These are phyloP conservation scores for Uronychia setigera DNA, from an alignment of 73 alveolate genomes.

Conservation along the genomic window DNA sequence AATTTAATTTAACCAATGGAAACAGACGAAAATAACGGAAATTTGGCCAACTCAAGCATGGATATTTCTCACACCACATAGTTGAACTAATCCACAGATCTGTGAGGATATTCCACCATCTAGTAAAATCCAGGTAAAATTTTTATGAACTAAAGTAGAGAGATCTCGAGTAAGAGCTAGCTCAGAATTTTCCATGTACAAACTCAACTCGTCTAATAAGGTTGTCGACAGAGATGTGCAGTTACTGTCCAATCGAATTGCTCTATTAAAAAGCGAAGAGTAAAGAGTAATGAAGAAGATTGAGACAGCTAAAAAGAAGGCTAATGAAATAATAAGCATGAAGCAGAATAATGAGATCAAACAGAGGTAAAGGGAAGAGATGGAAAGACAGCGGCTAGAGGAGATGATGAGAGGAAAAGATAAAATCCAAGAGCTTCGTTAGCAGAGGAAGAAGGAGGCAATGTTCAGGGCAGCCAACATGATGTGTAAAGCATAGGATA, in stretches of 20 bases:
- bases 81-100: too few relatives aligned
- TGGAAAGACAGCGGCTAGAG: background rate
- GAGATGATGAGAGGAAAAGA: background rate
- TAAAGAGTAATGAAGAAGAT: background rate
- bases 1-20: too few relatives aligned
- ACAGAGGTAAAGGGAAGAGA: background rate
- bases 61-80: too few relatives aligned
- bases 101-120: too few relatives aligned
- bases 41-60: too few relatives aligned
- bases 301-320: background rate
- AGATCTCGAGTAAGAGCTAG: too few relatives aligned
- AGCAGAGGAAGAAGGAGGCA: slow-evolving; percentile 3
- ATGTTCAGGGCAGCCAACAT: background rate
- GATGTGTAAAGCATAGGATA: background rate
- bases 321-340: background rate
- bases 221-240: background rate
- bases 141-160: too few relatives aligned
- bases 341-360: background rate
- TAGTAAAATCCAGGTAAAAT: too few relatives aligned
- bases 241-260: background rate
- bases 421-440: background rate
- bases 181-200: background rate
- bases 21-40: too few relatives aligned
- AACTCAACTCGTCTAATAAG: background rate
- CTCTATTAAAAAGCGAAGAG: background rate